Percentiles rank a stretch among this genome's conserved stretches.
Conservation (phyloP, 495 filamentous ascomycete genomes). For the Penicillium steckii region DNA sequence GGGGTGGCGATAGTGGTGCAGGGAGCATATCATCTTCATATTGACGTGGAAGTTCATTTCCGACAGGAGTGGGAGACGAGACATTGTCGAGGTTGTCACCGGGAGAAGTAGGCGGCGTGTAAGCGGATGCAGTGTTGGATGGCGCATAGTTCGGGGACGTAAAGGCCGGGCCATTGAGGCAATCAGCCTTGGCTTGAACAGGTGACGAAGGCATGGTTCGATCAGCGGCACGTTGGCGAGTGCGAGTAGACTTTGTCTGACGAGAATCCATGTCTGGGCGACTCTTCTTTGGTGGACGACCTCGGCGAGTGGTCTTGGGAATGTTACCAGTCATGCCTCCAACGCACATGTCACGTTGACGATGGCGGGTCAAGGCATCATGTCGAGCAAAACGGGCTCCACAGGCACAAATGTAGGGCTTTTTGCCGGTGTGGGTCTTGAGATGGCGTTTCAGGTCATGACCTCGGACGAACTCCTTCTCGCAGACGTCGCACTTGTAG, state of each 20-base stretch:
- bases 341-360: conserved; percentile 91
- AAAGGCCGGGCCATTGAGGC: conserved; percentile 34
- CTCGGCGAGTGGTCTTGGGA: conserved; percentile 66
- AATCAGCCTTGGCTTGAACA: not conserved
- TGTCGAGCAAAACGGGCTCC: conserved; percentile 89
- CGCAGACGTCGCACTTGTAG: conserved; percentile 82
- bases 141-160: conserved; percentile 40
- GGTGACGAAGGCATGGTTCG: conserved; percentile 37
- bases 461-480: conserved; percentile 92
- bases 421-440: conserved; percentile 92
- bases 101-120: conserved; percentile 51
- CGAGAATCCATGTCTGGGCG: conserved; percentile 65
- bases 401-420: conserved; percentile 88
- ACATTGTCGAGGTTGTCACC: conserved; percentile 41
- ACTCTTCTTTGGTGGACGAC: conserved; percentile 61
- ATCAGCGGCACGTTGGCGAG: conserved; percentile 45
- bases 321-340: conserved; percentile 85
- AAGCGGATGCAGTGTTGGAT: conserved; percentile 42
- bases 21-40: conserved; percentile 45
- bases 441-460: conserved; percentile 96
- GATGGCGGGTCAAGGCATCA: conserved; percentile 90
- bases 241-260: conserved; percentile 57
- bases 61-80: conserved; percentile 44
- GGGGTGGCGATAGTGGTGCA: conserved; percentile 30
- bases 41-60: conserved; percentile 35